Evolutionary conservation across 345 rosid species (phyloP).

Genomic region (Boechera stricta): DNA sequence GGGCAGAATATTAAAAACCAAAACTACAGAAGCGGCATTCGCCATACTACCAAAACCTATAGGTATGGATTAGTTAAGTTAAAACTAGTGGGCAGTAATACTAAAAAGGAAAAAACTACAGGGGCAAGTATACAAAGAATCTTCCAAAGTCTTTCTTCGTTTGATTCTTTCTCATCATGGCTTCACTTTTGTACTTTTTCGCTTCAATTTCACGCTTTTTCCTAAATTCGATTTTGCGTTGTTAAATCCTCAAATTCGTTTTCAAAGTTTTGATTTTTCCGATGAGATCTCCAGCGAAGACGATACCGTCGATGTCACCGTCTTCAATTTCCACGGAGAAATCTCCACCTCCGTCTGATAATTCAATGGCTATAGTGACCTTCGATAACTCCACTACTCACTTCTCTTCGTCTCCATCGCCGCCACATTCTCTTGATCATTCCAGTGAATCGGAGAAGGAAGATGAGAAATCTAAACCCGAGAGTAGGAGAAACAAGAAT

Average conservation of each 20-base stretch:
- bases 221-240: conserved; percentile 34
- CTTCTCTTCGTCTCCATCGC: conserved; percentile 55
- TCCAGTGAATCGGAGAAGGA: conserved; percentile 41
- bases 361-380: conserved; percentile 67
- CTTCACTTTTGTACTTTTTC: conserved; percentile 30
- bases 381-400: conserved; percentile 61
- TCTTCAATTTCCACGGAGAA: conserved; percentile 30
- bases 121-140: not conserved
- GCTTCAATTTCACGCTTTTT: conserved; percentile 36
- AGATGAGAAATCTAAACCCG: conserved; percentile 17
- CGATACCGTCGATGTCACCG: conserved; percentile 27
- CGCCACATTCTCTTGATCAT: conserved; percentile 51
- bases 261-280: conserved; percentile 5
- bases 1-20: not conserved
- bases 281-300: conserved; percentile 37
- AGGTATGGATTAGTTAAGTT: not conserved
- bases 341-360: conserved; percentile 45
- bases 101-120: not conserved
- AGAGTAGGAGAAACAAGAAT: conserved; percentile 23
- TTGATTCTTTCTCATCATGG: conserved; percentile 22
- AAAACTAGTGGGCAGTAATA: not conserved
- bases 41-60: not conserved
- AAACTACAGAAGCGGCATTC: not conserved
- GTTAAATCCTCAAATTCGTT: not conserved
- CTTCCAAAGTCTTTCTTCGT: conserved; percentile 9